Percentiles rank a stretch among this genome's conserved stretches.
These are phyloP conservation scores for Lactifluus volemus DNA, from an alignment of 768 basidiomycete species.

Conservation along the genomic window DNA sequence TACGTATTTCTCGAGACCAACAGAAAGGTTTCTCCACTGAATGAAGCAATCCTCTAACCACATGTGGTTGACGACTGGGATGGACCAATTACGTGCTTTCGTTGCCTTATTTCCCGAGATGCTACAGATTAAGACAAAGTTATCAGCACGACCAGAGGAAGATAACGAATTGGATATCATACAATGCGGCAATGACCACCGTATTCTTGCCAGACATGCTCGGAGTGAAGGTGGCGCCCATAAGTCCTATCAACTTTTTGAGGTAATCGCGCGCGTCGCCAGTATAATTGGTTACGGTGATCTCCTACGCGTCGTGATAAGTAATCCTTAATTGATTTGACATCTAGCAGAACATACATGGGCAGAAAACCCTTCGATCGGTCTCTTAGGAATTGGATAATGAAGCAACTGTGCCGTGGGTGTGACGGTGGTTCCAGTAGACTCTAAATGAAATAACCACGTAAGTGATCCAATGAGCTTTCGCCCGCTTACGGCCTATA, in stretches of 20 bases:
- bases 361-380: constrained; percentile 47
- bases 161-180: constrained; percentile 22
- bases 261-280: constrained; percentile 83
- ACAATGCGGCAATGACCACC: constrained; percentile 80
- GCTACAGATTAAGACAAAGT: constrained; percentile 11
- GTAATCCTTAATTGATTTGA: neutral
- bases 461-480: constrained; percentile 70
- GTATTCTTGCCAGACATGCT: constrained; percentile 74
- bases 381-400: constrained; percentile 64
- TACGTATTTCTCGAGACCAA: constrained; percentile 59
- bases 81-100: constrained; percentile 71
- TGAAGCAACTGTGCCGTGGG: constrained; percentile 75
- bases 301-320: constrained; percentile 36
- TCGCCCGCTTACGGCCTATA: constrained; percentile 47
- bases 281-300: constrained; percentile 85
- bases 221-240: constrained; percentile 77
- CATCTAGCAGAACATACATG: constrained; percentile 42
- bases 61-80: constrained; percentile 80
- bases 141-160: neutral
- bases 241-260: constrained; percentile 65
- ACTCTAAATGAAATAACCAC: constrained; percentile 78
- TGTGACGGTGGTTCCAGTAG: constrained; percentile 46
- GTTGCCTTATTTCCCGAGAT: constrained; percentile 43
- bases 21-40: constrained; percentile 64
- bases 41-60: constrained; percentile 91